Evolutionary conservation across 768 basidiomycete genomes (phyloP).

Genomic region (Macrolepiota albuminosa): DNA sequence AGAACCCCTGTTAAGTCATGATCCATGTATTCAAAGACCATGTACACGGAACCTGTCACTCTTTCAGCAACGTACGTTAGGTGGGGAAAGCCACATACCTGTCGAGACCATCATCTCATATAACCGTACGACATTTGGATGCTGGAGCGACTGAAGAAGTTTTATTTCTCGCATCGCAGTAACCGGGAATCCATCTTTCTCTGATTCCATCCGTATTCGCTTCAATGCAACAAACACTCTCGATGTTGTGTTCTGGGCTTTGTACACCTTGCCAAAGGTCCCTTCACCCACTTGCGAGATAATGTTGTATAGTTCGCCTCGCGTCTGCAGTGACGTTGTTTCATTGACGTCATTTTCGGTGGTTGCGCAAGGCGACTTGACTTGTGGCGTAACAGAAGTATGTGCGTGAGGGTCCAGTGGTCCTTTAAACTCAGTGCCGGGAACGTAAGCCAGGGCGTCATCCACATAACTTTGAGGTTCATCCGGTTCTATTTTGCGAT

Average conservation of each 20-base stretch:
- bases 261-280: constrained; percentile 97
- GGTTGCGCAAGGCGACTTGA: constrained; percentile 5
- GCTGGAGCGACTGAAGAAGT: constrained; percentile 84
- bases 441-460: not conserved
- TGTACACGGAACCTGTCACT: constrained; percentile 82
- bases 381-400: not conserved
- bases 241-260: constrained; percentile 81
- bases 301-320: constrained; percentile 72
- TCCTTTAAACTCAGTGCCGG: not conserved
- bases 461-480: not conserved
- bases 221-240: constrained; percentile 85
- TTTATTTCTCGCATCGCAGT: constrained; percentile 99
- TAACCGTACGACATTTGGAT: constrained; percentile 84
- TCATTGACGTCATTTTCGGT: constrained; percentile 10
- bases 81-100: constrained; percentile 43
- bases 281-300: constrained; percentile 96
- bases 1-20: constrained; percentile 95
- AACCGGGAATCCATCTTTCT: constrained; percentile 97
- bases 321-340: constrained; percentile 18
- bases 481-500: not conserved
- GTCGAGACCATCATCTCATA: constrained; percentile 99
- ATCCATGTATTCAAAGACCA: constrained; percentile 99
- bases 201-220: constrained; percentile 95
- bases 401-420: not conserved
- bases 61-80: constrained; percentile 5